A percentile compares a stretch with the other conserved stretches of the same genome.
phyloP scores from a whole-genome alignment of 768 basidiomycete species.

The Hemileccinum rubropunctum region DNA sequence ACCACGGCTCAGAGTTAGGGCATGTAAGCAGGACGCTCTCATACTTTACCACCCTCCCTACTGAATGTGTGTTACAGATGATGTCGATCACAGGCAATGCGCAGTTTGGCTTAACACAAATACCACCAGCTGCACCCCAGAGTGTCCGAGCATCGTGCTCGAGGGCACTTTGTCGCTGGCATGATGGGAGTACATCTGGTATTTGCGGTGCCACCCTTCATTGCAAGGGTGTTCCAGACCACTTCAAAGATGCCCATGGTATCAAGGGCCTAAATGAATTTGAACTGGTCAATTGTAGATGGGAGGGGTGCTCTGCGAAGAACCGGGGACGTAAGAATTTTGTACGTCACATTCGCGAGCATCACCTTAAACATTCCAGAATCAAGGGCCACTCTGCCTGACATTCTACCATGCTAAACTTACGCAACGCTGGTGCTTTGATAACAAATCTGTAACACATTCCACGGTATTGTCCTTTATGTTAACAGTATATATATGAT shows the following conservation, averaged over 20 bases:
- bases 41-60: not conserved
- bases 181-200: too few species aligned
- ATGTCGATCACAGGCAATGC: not conserved
- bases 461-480: too few species aligned
- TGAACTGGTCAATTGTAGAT: not conserved
- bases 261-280: not conserved
- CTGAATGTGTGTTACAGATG: not conserved
- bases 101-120: not conserved
- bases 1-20: too few species aligned
- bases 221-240: not conserved
- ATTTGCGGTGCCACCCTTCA: not conserved
- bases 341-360: not conserved
- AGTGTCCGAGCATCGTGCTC: not conserved
- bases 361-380: conserved; percentile 1
- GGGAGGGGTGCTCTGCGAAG: not conserved
- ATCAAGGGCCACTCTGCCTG: not conserved
- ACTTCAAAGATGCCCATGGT: not conserved
- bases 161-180: too few species aligned
- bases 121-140: not conserved
- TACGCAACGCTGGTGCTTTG: too few species aligned
- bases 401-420: not conserved
- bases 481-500: too few species aligned
- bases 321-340: not conserved
- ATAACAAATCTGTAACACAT: too few species aligned
- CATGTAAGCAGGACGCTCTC: not conserved